Evolutionary conservation across 257 asterid genomes (phyloP), one percentile per base, ranked within the genome.

Genomic region (Solanum megistacrolobum): DNA sequence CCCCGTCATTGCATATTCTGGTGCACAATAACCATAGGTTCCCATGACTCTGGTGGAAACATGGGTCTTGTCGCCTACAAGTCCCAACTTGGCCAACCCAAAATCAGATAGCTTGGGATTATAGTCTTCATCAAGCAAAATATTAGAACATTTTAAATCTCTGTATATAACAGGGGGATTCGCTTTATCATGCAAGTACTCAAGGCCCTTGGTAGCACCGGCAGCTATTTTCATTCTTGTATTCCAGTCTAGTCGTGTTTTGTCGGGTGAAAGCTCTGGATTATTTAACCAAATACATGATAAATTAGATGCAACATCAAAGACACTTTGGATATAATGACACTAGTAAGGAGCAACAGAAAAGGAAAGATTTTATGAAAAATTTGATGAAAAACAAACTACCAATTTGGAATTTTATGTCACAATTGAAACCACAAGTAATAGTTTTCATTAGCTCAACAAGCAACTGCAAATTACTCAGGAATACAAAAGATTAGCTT

Each of bases 1-100:
- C 46, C 98, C 98, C 10, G 94, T 93, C 95, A 94, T 93, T 76
- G 94, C 95, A 86, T 95, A 94, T 86, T 95, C 97, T 2, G 98
- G 98, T 1, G 98, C 98, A 87, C 98, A 94, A 89, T 95, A 95
- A 16, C 97, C 98, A n/a, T 92, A 91, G 14, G 98, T 95, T 81
- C 98, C 98, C 97, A 94, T 94, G 38, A 93, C 96, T 91, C 95
- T 89, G 31, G 95, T 92, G 31, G 96, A 92, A 21, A 95, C 95
- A 29, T 92, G 94, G 16, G 96, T 94, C 78, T 92, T 93, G 55
- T 92, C 97, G 31, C 95, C 96, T 66, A 92, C 93, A 0, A 94
- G 97, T 1, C 98, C 98, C 88, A 95, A 85, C 89, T 95, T 95
- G 85, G 98, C 96, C 89, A 95, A 87, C 58, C 98, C 97, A 74